Base-by-base conservation (phyloP, 768 basidiomycete species). In the Russula dissimulans region DNA sequence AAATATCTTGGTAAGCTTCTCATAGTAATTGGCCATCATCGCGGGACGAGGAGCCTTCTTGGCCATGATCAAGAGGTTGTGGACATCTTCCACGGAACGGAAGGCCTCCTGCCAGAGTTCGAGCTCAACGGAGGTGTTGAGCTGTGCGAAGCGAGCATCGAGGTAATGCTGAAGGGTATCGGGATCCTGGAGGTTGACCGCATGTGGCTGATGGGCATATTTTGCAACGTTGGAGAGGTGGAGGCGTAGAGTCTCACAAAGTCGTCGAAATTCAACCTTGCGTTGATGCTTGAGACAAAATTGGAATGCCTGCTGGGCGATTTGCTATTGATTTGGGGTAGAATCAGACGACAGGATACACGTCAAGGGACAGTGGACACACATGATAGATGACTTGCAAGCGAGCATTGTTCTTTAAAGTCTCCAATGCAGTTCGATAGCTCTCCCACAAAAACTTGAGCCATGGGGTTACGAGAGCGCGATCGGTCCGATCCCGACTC, bases 11-110 rank as follows among this genome's bases (percentile, higher is more conserved):
- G 95, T 91, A 65, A 97, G 83, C 75, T 98, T 97, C 73, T 97
- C 94, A 75, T 98, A 98, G 75, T 97, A 98, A 72, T 91, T 93
- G 60, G 93, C 92, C 95, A 98, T 97, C 93, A 97, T 95, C 12
- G 86, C 81, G 0, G 92, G 91, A 38, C 92, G 86, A 1, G 93
- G 91, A 0, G 91, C 84, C 74, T 94, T 95, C 72, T 95, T 95
- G 32, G 89, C 88, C 82, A 92, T 86, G 11, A 86, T 90, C 65
- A 99, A 83, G 39, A 98, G 81, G 68, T 94, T 93, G 76, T 98
- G 95, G 42, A 97, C 90, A 72, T 99, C 95, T 73, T 99, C 95
- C 61, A 97, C 93, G 44, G 92, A 93, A 61, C 95, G 89, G 82
- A 97, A 99, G 10, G 93, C 95, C 69, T 97, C 95, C 69, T 97